Conservation (phyloP, 768 basidiomycete genomes). For the Brasilioporus rufonigricans region DNA sequence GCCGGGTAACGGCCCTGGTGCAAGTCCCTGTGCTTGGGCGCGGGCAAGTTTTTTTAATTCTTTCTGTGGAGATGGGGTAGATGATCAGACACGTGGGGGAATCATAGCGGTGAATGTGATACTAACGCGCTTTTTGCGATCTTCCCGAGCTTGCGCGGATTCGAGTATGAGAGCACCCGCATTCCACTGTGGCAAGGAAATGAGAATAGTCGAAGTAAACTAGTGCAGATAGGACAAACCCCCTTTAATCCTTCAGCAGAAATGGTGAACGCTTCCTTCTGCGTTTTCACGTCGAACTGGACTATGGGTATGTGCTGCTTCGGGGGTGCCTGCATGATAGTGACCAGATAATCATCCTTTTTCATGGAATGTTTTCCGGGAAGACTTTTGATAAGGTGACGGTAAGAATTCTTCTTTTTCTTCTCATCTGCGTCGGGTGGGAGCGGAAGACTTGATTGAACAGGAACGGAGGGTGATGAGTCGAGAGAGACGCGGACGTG, state of each 20-base stretch:
- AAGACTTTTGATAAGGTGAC: constrained; percentile 70
- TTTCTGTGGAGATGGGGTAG: constrained; percentile 44
- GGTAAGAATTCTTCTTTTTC: constrained; percentile 78
- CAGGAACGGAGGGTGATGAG: constrained; percentile 28
- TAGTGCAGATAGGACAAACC: constrained; percentile 42
- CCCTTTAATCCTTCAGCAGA: constrained; percentile 71
- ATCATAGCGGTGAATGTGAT: constrained; percentile 1
- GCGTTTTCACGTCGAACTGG: constrained; percentile 64
- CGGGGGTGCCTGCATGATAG: constrained; percentile 64
- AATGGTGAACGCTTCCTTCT: constrained; percentile 70
- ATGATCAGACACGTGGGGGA: constrained; percentile 14
- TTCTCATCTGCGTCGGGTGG: constrained; percentile 54
- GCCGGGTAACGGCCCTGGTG: constrained; percentile 19
- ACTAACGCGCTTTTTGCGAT: constrained; percentile 74
- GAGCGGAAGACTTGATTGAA: constrained; percentile 39
- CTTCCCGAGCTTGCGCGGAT: constrained; percentile 73
- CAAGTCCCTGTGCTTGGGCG: constrained; percentile 38
- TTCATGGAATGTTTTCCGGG: constrained; percentile 81
- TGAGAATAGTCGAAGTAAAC: constrained; percentile 8
- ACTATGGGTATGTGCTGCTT: constrained; percentile 65
- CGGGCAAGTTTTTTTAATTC: constrained; percentile 70
- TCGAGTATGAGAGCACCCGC: constrained; percentile 56
- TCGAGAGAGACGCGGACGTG: constrained; percentile 60
- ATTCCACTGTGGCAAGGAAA: constrained; percentile 56
- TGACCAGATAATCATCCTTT: constrained; percentile 71